phyloP scores from a whole-genome alignment of 73 alveolate genomes.

The Urostyla sp. region DNA sequence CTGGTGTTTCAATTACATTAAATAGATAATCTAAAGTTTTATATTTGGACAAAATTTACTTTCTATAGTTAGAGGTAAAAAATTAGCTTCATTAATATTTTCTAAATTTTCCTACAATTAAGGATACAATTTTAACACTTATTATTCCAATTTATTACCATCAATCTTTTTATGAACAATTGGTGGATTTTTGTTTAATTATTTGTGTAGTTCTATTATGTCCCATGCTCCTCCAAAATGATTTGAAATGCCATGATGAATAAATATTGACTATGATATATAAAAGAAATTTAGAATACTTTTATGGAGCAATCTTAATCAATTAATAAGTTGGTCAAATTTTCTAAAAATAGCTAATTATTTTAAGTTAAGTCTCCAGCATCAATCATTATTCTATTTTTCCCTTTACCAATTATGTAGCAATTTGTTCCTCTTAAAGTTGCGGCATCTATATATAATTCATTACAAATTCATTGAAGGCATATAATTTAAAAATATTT shows the following conservation, averaged over 20 bases:
- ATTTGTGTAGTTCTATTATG: not conserved
- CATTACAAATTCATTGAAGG: not conserved
- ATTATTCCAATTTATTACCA: conserved; percentile 22
- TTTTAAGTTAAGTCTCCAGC: conserved; percentile 21
- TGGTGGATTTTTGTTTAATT: not conserved
- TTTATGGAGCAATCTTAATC: conserved; percentile 3
- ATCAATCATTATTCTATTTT: conserved; percentile 21
- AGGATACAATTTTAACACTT: conserved; percentile 13
- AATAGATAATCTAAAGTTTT: too few species aligned
- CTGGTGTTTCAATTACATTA: conserved; percentile 32
- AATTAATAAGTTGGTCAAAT: not conserved
- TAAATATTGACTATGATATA: conserved; percentile 5
- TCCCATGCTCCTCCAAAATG: conserved; percentile 59
- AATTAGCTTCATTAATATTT: not conserved
- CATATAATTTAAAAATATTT: too few species aligned
- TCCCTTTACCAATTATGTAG: conserved; percentile 19
- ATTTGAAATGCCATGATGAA: conserved; percentile 44
- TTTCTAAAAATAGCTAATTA: not conserved
- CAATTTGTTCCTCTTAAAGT: conserved; percentile 45
- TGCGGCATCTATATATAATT: conserved; percentile 34
- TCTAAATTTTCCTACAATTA: not conserved
- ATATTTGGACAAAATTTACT: too few species aligned
- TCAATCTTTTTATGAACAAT: conserved; percentile 27
- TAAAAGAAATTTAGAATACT: not conserved
- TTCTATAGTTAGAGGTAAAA: too few species aligned